phyloP scores from a whole-genome alignment of 352 stramenopile genomes.

The Aphanomyces invadans region DNA sequence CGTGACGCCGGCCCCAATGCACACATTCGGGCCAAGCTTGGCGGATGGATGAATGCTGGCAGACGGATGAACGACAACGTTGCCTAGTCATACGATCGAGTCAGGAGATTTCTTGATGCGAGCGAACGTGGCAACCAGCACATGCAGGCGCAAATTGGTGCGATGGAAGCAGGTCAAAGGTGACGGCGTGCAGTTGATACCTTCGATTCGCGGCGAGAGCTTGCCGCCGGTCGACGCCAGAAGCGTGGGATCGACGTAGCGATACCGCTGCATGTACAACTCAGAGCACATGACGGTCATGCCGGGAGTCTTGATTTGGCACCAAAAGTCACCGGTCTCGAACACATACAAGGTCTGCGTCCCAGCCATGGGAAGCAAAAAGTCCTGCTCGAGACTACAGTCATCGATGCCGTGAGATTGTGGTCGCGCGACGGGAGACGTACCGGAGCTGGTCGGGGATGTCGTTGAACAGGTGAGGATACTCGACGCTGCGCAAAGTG shows the following conservation, averaged over 20 bases:
- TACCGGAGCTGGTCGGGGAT: slow-evolving; percentile 78
- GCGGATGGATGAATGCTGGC: slow-evolving; percentile 77
- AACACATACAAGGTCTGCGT: slow-evolving; percentile 63
- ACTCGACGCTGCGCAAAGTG: slow-evolving; percentile 37
- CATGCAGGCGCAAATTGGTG: neutral
- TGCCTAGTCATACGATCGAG: slow-evolving; percentile 32
- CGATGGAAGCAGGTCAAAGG: neutral
- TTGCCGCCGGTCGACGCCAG: slow-evolving; percentile 75
- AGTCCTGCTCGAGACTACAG: slow-evolving; percentile 71
- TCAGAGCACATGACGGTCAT: slow-evolving; percentile 87
- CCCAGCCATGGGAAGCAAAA: slow-evolving; percentile 74
- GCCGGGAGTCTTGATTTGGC: slow-evolving; percentile 84
- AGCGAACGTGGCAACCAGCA: too few species aligned
- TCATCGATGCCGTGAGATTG: slow-evolving; percentile 1
- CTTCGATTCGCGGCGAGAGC: slow-evolving; percentile 76
- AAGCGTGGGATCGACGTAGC: slow-evolving; percentile 80
- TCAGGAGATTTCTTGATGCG: too few species aligned
- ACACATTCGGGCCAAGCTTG: slow-evolving; percentile 82
- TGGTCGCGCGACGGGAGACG: neutral
- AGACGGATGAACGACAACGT: slow-evolving; percentile 73
- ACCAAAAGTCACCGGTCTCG: slow-evolving; percentile 85
- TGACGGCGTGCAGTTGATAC: too few species aligned
- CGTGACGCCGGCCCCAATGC: slow-evolving; percentile 71
- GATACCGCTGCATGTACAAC: slow-evolving; percentile 87
- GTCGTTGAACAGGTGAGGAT: slow-evolving; percentile 83